Base-by-base conservation (phyloP, 306 rosid species). In the Rosa multiflora region DNA sequence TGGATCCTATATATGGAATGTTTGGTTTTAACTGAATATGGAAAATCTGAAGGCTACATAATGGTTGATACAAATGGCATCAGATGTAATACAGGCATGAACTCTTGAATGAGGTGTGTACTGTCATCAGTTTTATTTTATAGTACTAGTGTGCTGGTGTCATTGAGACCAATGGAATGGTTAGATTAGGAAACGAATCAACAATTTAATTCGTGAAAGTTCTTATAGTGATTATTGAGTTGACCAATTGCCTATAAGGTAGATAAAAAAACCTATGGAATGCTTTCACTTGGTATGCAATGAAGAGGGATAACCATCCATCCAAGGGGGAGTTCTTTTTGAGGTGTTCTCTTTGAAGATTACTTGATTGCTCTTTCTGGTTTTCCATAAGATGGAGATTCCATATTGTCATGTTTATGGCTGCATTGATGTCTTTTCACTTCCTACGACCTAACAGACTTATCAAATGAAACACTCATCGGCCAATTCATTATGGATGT, bases 191-290 rank as follows among this genome's bases (percentile, higher is more conserved):
- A 21, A 35, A 56, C 40, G 52, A 64, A 58, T 37, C 15, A 37
- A 5, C 76, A 11, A 59, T 47, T 35, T 55, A 43, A 69, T 51
- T 18, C 44, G 68, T 73, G 35, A 39, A 67, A 67, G 74, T 67
- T 13, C 39, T 69, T 40, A 49, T 11, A 49, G 73, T 64, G 78
- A 26, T 64, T 72, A 12, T 51, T 53, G 39, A 4, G 39, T 63
- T 18, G n/a, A 23, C 62, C 64, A 55, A 49, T 47, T 55, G 44
- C 74, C 39, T 77, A 17, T 21, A 26, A 39, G 47, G 46, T 77
- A 63, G 74, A 44, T 69, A 49, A 63, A 64, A 48, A 63, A 64
- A 51, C 52, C 62, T 47, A 29, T 18, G 37, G 71, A 64, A 72
- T 29, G 56, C 58, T 46, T 6, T 47, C 11, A 14, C 64, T 20